phyloP scores from a whole-genome alignment of 2,329 filamentous ascomycete genomes.

The Cercospora sp. region DNA sequence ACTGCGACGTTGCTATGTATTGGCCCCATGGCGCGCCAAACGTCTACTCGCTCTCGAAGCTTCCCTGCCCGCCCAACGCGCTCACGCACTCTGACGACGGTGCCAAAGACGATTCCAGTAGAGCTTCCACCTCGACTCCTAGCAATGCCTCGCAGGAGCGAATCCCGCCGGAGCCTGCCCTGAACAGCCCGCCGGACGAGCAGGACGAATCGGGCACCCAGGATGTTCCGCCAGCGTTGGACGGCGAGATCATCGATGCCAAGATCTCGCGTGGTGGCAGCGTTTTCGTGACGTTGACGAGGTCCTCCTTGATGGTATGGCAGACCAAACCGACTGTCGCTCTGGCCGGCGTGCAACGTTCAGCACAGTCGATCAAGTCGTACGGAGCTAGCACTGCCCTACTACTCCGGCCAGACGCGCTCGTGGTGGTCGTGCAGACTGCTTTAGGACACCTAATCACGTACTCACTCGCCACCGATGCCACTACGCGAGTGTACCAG shows the following conservation, averaged over 20 bases:
- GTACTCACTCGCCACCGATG: conserved; percentile 85
- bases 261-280: conserved; percentile 77
- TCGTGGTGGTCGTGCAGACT: conserved; percentile 89
- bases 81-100: conserved; percentile 63
- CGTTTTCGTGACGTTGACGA: conserved; percentile 83
- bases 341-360: conserved; percentile 81
- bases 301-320: conserved; percentile 87
- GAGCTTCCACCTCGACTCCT: conserved; percentile 5
- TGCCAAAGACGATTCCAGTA: conserved; percentile 35
- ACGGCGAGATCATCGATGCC: conserved; percentile 64
- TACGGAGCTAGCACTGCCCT: conserved; percentile 86
- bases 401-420: conserved; percentile 84
- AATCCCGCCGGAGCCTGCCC: conserved; percentile 1
- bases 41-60: conserved; percentile 76
- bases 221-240: conserved; percentile 1
- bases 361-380: conserved; percentile 71
- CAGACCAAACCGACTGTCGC: conserved; percentile 92
- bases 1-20: conserved; percentile 64
- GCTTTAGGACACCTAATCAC: conserved; percentile 85
- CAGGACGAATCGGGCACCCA: background rate
- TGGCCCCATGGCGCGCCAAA: conserved; percentile 85
- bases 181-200: background rate
- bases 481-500: conserved; percentile 79
- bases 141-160: conserved; percentile 17
- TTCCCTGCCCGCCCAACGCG: conserved; percentile 54